A percentile compares a stretch with the other conserved stretches of the same genome.
Conservation (phyloP, 2,329 filamentous ascomycete species). For the Sordariomycetes sp. region DNA sequence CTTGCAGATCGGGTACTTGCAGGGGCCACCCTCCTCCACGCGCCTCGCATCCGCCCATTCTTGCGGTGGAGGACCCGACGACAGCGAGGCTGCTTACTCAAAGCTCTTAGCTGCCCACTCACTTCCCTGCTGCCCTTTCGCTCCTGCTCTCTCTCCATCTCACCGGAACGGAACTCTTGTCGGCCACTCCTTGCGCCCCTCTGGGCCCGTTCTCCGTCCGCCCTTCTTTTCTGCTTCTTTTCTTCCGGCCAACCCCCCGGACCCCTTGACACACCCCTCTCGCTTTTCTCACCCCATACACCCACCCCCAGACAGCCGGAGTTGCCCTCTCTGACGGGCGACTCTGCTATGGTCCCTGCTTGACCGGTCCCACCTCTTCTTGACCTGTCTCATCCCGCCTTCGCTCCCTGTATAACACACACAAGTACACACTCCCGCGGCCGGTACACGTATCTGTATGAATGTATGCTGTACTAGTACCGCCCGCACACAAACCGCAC, state of each 20-base stretch:
- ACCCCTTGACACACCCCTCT: conserved; percentile 2
- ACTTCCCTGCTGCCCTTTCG: not conserved
- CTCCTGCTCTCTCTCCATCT: conserved; percentile 1
- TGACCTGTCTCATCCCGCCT: conserved; percentile 3
- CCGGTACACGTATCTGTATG: conserved; percentile 12
- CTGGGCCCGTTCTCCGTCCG: conserved; percentile 3
- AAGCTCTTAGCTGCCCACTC: not conserved
- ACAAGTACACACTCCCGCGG: conserved; percentile 4
- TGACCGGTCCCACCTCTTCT: conserved; percentile 9
- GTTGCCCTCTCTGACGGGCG: conserved; percentile 21
- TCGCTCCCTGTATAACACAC: conserved; percentile 8
- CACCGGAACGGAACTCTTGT: not conserved
- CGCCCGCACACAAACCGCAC: conserved; percentile 28
- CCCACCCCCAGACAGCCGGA: conserved; percentile 1
- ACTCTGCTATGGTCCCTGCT: conserved; percentile 10
- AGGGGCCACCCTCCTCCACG: not conserved
- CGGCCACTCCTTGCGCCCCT: not conserved
- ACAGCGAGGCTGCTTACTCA: not conserved
- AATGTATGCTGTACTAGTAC: conserved; percentile 17
- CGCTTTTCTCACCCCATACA: conserved; percentile 1
- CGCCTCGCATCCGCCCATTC: not conserved
- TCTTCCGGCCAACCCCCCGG: not conserved
- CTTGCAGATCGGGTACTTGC: not conserved
- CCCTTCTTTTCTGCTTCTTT: conserved; percentile 6
- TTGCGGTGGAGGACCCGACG: not conserved